A percentile compares a stretch with the other conserved stretches of the same genome.
These are phyloP conservation scores for Nemania serpens DNA, from an alignment of 2,329 filamentous ascomycete species.

Conservation along the genomic window DNA sequence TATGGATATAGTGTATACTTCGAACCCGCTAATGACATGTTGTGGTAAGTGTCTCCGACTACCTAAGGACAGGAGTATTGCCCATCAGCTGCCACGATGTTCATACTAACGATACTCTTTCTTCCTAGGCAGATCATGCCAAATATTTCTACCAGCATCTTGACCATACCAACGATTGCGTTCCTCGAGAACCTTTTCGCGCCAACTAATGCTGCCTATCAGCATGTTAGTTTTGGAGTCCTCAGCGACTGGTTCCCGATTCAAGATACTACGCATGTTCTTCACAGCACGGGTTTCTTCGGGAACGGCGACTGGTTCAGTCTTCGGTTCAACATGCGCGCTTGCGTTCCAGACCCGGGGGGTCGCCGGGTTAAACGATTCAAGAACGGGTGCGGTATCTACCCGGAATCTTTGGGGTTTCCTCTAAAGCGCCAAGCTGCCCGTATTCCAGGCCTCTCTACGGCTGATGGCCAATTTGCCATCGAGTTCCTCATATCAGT, in stretches of 20 bases:
- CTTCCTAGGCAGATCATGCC: slow-evolving; percentile 19
- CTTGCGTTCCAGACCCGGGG: slow-evolving; percentile 20
- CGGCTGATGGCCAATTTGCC: slow-evolving; percentile 14
- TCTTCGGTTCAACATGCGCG: slow-evolving; percentile 21
- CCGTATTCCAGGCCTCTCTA: slow-evolving; percentile 13
- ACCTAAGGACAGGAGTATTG: not conserved
- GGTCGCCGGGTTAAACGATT: slow-evolving; percentile 9
- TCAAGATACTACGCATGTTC: slow-evolving; percentile 18
- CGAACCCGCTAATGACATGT: slow-evolving; percentile 15
- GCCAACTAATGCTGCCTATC: slow-evolving; percentile 12
- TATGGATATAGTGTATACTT: not conserved
- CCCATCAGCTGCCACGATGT: no score
- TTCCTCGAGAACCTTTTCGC: slow-evolving; percentile 23
- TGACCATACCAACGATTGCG: slow-evolving; percentile 20
- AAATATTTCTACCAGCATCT: slow-evolving; percentile 11
- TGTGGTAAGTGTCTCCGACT: slow-evolving; percentile 14
- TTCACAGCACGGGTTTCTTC: slow-evolving; percentile 21
- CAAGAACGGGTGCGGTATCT: slow-evolving; percentile 13
- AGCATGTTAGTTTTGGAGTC: slow-evolving; percentile 3
- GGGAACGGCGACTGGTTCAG: slow-evolving; percentile 18
- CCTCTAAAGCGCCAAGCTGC: slow-evolving; percentile 23
- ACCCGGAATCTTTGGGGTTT: slow-evolving; percentile 12
- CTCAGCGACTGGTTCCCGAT: slow-evolving; percentile 22
- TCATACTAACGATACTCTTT: not conserved
- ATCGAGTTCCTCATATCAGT: slow-evolving; percentile 22